phyloP scores from a whole-genome alignment of 306 rosid genomes.

The Malus fusca region DNA sequence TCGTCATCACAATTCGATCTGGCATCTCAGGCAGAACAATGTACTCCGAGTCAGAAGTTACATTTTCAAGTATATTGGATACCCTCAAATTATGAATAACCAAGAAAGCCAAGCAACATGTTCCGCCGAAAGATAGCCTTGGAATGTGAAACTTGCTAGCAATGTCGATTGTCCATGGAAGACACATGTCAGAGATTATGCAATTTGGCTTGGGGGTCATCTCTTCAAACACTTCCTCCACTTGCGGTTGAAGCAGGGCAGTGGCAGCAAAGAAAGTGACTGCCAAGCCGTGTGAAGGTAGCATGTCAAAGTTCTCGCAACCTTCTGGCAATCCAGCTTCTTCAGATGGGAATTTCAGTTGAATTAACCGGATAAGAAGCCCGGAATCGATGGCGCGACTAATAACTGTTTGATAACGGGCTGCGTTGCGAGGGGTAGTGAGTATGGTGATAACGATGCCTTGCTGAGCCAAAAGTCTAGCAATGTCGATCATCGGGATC shows the following conservation, averaged over 20 bases:
- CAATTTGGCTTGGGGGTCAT: constrained; percentile 44
- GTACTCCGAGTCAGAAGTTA: neutral
- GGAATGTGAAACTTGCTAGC: constrained; percentile 12
- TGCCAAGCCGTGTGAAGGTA: constrained; percentile 31
- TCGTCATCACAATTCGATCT: constrained; percentile 7
- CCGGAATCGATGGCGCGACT: constrained; percentile 4
- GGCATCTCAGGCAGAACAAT: constrained; percentile 18
- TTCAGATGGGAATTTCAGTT: constrained; percentile 8
- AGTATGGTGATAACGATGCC: constrained; percentile 18
- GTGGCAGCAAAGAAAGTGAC: constrained; percentile 17
- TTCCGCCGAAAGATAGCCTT: constrained; percentile 7
- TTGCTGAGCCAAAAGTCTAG: constrained; percentile 17
- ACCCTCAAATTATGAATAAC: neutral
- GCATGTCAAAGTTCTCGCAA: constrained; percentile 48
- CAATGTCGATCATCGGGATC: constrained; percentile 39
- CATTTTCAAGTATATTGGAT: neutral
- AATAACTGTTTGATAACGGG: constrained; percentile 14
- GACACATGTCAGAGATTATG: constrained; percentile 48
- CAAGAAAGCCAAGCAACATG: neutral
- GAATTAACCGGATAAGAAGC: constrained; percentile 10
- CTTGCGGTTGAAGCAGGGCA: constrained; percentile 29
- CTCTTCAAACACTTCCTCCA: constrained; percentile 17
- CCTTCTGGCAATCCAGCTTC: constrained; percentile 47
- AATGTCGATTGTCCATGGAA: constrained; percentile 31
- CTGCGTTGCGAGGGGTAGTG: constrained; percentile 32